These are phyloP conservation scores for Candida xiaguanensis DNA, from an alignment of 805 yeast species.

Conservation along the genomic window DNA sequence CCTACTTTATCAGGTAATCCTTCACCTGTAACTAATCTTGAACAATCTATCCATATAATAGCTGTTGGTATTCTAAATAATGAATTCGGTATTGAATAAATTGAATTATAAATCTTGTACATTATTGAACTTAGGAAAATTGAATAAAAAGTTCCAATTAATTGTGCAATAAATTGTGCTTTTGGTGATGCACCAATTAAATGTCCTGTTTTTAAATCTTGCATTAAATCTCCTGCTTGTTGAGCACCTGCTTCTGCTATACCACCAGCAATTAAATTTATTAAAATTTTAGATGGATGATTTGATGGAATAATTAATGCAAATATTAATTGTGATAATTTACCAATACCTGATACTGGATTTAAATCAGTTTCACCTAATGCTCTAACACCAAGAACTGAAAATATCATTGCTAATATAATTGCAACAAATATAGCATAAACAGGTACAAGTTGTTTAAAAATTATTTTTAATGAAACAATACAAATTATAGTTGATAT, in stretches of 20 bases:
- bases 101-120: constrained; percentile 75
- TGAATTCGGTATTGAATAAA: constrained; percentile 81
- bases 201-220: constrained; percentile 93
- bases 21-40: constrained; percentile 85
- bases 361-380: constrained; percentile 95
- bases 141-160: constrained; percentile 85
- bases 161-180: constrained; percentile 88
- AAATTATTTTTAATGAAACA: constrained; percentile 58
- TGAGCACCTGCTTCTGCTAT: constrained; percentile 98
- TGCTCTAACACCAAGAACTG: constrained; percentile 88
- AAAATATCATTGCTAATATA: constrained; percentile 68
- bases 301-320: constrained; percentile 72
- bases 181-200: constrained; percentile 86
- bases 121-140: constrained; percentile 74
- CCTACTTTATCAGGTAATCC: constrained; percentile 82
- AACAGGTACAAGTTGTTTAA: constrained; percentile 68
- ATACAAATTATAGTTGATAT: constrained; percentile 68
- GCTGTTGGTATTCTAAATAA: constrained; percentile 92
- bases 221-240: constrained; percentile 98
- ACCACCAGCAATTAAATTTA: constrained; percentile 92
- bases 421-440: constrained; percentile 69
- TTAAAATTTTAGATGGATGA: constrained; percentile 77
- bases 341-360: constrained; percentile 96
- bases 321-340: constrained; percentile 83
- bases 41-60: constrained; percentile 93